Evolutionary conservation across 495 filamentous ascomycete species (phyloP), one percentile per base, ranked within the genome.

Genomic region (Penicillium argentinense): DNA sequence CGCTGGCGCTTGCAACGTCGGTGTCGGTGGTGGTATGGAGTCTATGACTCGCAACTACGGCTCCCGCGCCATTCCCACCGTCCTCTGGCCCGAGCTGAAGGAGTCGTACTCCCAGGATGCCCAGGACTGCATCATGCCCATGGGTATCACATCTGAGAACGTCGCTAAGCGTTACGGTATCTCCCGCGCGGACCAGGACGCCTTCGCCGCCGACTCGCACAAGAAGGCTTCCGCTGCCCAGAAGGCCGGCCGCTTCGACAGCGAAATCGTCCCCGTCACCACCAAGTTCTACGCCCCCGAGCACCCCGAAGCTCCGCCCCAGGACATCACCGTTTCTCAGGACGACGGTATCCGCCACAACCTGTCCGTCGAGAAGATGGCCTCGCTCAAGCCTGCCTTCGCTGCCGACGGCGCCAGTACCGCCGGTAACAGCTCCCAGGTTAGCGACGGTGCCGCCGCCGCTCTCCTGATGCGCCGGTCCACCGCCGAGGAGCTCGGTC

Each of bases 61-160:
- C 6, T 80, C 73, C 0, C 72, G 81, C 42, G 91, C 91, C 5
- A 92, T 97, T 43, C 91, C 91, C 0, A 83, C 80, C 2, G 80
- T 88, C 30, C 63, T 88, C n/a, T 95, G 89, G 84, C 80, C 83
- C 1, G 84, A 78, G 34, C 64, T 96, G 45, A 81, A 73, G 55
- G 76, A 87, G 2, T 82, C 73, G 1, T 60, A 62, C 6, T 81
- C 80, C 5, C 74, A 86, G 63, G 86, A 93, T 45, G 85, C 88
- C 6, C 62, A 76, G 28, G 91, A 95, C 60, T 95, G 91, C 57
- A 83, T 96, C 57, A 93, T 95, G 91, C 81, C 82, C 44, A 97
- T 97, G 91, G 91, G 91, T 1, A 59, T 92, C 32, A 97, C 91
- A n/a, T 81, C 81, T 18, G 91, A 97, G 75, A 96, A 96, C 55